Percentiles rank a stretch among this genome's conserved stretches.
These are phyloP conservation scores for Neopestalotiopsis clavispora DNA, from an alignment of 2,329 filamentous ascomycete genomes.

Conservation along the genomic window DNA sequence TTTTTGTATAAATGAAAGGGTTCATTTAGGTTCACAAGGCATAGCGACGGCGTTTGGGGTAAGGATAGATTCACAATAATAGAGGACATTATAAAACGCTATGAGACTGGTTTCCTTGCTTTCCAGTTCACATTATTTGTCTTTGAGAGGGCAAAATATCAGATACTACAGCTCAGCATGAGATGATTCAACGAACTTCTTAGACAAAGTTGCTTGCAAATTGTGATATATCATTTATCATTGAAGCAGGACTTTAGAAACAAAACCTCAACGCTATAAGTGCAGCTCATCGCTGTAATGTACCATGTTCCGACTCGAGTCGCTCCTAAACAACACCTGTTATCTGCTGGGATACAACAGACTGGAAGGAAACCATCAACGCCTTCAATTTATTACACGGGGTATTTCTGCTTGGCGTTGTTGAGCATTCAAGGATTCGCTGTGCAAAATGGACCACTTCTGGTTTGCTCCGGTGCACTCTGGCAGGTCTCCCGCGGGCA, in stretches of 20 bases:
- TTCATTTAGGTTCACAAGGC: slow-evolving; percentile 19
- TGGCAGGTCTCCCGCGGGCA: slow-evolving; percentile 26
- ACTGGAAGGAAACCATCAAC: neutral
- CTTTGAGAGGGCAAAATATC: no score
- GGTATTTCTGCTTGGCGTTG: neutral
- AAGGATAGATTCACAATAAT: neutral
- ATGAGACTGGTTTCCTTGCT: neutral
- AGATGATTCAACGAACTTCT: neutral
- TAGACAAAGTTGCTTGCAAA: neutral
- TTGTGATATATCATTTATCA: no score
- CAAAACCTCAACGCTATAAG: no score
- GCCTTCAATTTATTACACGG: neutral
- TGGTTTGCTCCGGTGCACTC: slow-evolving; percentile 22
- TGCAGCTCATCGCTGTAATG: no score
- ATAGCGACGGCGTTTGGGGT: slow-evolving; percentile 38
- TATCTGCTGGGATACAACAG: neutral
- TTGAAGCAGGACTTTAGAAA: no score
- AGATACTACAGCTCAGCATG: neutral
- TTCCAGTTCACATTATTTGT: neutral
- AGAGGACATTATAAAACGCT: neutral
- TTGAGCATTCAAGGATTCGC: neutral
- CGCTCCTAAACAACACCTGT: no score
- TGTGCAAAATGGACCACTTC: slow-evolving; percentile 22
- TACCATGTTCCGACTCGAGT: no score
- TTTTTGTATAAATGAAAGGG: slow-evolving; percentile 34